Base-by-base conservation (phyloP, 768 basidiomycete species). In the Serendipita vermifera region DNA sequence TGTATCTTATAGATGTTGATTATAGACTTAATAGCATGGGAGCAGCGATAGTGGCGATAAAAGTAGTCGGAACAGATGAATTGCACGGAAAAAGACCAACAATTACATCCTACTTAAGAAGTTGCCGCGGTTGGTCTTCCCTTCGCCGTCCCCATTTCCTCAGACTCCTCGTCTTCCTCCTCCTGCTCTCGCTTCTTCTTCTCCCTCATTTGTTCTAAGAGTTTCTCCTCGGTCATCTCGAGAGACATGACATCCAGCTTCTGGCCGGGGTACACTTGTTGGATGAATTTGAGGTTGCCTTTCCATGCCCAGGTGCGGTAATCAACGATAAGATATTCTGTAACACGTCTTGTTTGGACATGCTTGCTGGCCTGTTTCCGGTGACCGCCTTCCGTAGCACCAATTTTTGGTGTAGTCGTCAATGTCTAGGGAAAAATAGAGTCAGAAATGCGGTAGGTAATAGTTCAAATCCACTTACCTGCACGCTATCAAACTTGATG, bases 1-100 rank as follows among this genome's bases (percentile, higher is more conserved):
- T 84, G 87, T 82, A 59, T 83, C 51, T 66, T 88, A 60, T 87
- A 66, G 56, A 40, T 24, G n/a, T 32, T 26, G 15, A n/a, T n/a
- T n/a, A n/a, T n/a, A n/a, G n/a, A n/a, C n/a, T n/a, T n/a, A n/a
- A n/a, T n/a, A n/a, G n/a, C n/a, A n/a, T n/a, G n/a, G n/a, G n/a
- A n/a, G n/a, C n/a, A n/a, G n/a, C n/a, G n/a, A n/a, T n/a, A n/a
- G n/a, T n/a, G n/a, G n/a, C n/a, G n/a, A n/a, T n/a, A n/a, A n/a
- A n/a, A n/a, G n/a, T n/a, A n/a, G n/a, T n/a, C n/a, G n/a, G n/a
- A n/a, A n/a, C n/a, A n/a, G n/a, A n/a, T n/a, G n/a, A n/a, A n/a
- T n/a, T n/a, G n/a, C n/a, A n/a, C n/a, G n/a, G n/a, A n/a, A n/a
- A n/a, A n/a, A n/a, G n/a, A n/a, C n/a, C n/a, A n/a, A n/a, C n/a